phyloP scores from a whole-genome alignment of 2,329 filamentous ascomycete species.

The Hirsutella thompsonii region DNA sequence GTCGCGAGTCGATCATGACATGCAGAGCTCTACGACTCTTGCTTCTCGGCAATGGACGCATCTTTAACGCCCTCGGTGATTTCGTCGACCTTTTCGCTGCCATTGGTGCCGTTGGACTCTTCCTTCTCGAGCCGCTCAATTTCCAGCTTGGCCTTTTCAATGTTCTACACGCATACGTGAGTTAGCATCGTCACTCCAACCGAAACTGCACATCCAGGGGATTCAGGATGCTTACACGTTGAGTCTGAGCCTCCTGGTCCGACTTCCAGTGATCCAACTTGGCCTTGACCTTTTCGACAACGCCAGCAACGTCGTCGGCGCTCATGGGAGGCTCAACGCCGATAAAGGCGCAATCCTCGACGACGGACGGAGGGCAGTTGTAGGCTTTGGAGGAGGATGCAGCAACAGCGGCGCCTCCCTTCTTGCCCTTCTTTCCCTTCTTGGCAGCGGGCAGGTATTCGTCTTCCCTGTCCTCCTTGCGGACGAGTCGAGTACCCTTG shows the following conservation, averaged over 20 bases:
- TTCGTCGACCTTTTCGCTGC: constrained; percentile 38
- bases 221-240: constrained; percentile 77
- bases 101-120: constrained; percentile 31
- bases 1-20: not conserved
- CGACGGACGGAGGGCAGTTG: constrained; percentile 80
- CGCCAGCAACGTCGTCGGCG: constrained; percentile 64
- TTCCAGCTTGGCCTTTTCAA: constrained; percentile 91
- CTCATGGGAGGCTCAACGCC: constrained; percentile 81
- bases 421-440: constrained; percentile 80
- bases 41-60: constrained; percentile 37
- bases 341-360: constrained; percentile 78
- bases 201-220: no score
- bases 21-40: constrained; percentile 24
- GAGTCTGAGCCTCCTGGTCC: constrained; percentile 79
- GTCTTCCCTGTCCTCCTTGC: constrained; percentile 81
- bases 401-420: constrained; percentile 33
- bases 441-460: constrained; percentile 73
- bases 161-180: constrained; percentile 51
- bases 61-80: constrained; percentile 38
- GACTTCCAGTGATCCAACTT: constrained; percentile 88
- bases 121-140: constrained; percentile 70
- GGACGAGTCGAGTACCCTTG: constrained; percentile 72
- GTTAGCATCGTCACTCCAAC: constrained; percentile 14
- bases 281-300: constrained; percentile 79
- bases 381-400: constrained; percentile 44